Base-by-base conservation (phyloP, 2,329 filamentous ascomycete genomes). In the Coniochaeta pulveracea region DNA sequence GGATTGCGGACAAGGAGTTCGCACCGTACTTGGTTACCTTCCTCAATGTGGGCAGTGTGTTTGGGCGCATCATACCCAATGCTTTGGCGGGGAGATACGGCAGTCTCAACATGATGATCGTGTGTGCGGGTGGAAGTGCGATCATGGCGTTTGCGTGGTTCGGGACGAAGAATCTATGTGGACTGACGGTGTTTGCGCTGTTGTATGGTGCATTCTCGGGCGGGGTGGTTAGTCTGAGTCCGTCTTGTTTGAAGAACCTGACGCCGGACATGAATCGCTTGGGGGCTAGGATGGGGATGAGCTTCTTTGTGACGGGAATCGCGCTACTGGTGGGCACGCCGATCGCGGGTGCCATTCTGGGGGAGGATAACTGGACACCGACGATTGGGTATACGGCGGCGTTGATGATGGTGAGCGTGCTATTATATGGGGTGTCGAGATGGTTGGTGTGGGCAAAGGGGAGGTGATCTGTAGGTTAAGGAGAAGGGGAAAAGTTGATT, bases 291-390 rank as follows among this genome's bases (percentile, higher is more conserved):
- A 54, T 65, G 44, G 63, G 63, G 4, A 62, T 64, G 55, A 44
- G 38, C 4, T 60, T 60, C 14, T 34, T 48, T 8, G 23, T 49
- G 8, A 36, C 45, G 5, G 56, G 57, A 57, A 46, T 75, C 51
- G 15, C 72, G 56, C 38, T 74, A 55, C 44, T 77, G 57, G 41
- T 72, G 2, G 56, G 58, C 1, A 76, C 40, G 49, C 63, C 41
- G 52, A 69, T 48, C 57, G 66, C 51, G 60, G 56, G 73, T 53
- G 75, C 47, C 34, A 66, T 56, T 47, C 49, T 59, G 35, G 49
- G 48, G 2, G 39, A 38, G 3, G 4, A 6, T 10, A 5, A 10
- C 5, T 29, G 27, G 27, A 10, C 11, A 18, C 6, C 7, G 10
- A 29, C 21, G 27, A 29, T 29, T 29, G 27, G 18, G 15, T 29